These are phyloP conservation scores for Acanthamoeba rhysodes DNA, from an alignment of 208 protist species.

Conservation along the genomic window DNA sequence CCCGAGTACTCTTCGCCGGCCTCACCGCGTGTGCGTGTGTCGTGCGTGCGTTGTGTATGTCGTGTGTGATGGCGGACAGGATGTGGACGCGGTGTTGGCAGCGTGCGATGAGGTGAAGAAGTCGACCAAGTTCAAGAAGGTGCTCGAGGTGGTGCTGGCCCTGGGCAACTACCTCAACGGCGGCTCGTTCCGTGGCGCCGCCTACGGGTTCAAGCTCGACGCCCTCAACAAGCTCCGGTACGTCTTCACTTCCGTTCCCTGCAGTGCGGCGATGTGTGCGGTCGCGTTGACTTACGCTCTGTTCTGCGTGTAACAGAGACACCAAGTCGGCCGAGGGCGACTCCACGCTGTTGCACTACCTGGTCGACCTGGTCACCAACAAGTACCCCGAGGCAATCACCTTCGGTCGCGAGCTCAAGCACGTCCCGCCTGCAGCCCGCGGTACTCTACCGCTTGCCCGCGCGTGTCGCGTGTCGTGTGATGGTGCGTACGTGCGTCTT, in stretches of 20 bases:
- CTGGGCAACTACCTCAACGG: constrained; percentile 72
- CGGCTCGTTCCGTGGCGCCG: constrained; percentile 67
- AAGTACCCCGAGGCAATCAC: neutral
- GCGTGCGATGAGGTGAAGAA: neutral
- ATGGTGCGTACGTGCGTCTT: too few species aligned
- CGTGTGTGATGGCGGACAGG: neutral
- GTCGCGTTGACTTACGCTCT: too few species aligned
- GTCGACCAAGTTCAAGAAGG: constrained; percentile 33
- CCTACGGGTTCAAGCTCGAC: constrained; percentile 80
- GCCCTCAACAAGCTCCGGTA: constrained; percentile 77
- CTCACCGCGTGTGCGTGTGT: too few species aligned
- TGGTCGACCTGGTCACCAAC: neutral
- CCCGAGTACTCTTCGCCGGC: too few species aligned
- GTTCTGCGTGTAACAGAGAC: neutral
- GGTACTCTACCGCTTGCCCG: neutral
- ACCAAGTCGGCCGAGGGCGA: neutral
- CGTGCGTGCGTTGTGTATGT: neutral
- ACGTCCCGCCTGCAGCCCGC: neutral
- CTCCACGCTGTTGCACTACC: constrained; percentile 39
- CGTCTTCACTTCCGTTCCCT: too few species aligned
- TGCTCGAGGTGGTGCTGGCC: constrained; percentile 59
- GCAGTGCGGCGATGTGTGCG: too few species aligned
- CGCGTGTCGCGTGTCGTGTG: too few species aligned
- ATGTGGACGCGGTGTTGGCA: neutral
- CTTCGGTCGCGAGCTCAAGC: neutral